These are phyloP conservation scores for Collybia sp. DNA, from an alignment of 768 basidiomycete genomes.

Conservation along the genomic window DNA sequence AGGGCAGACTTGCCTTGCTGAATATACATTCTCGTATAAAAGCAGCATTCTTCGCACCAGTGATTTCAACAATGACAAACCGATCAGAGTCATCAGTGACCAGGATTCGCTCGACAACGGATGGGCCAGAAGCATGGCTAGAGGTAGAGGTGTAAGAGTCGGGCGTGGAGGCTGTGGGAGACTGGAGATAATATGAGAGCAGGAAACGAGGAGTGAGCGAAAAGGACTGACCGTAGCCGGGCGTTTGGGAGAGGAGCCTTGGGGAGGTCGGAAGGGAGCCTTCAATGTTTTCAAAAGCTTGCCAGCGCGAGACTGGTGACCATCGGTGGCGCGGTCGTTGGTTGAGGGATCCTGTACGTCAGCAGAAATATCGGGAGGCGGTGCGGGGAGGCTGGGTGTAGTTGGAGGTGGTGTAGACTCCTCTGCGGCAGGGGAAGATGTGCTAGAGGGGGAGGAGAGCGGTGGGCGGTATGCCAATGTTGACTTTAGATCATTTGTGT, in stretches of 20 bases:
- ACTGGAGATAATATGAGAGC: slow-evolving; percentile 20
- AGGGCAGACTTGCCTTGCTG: slow-evolving; percentile 51
- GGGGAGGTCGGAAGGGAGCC: slow-evolving; percentile 18
- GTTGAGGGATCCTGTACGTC: slow-evolving; percentile 28
- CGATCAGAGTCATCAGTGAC: slow-evolving; percentile 79
- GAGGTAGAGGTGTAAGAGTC: slow-evolving; percentile 26
- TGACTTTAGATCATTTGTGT: slow-evolving; percentile 30
- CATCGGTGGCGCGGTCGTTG: slow-evolving; percentile 11
- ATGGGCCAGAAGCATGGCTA: slow-evolving; percentile 20
- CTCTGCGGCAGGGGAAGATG: slow-evolving; percentile 54
- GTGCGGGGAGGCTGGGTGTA: slow-evolving; percentile 51
- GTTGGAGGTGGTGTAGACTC: slow-evolving; percentile 71
- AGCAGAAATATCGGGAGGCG: slow-evolving; percentile 32
- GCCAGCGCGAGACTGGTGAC: slow-evolving; percentile 19
- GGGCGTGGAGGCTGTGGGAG: slow-evolving; percentile 32
- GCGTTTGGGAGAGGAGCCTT: slow-evolving; percentile 19
- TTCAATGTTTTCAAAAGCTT: slow-evolving; percentile 29
- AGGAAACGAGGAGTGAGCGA: slow-evolving; percentile 15
- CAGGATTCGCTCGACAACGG: slow-evolving; percentile 44
- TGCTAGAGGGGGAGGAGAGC: slow-evolving; percentile 66
- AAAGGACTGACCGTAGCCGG: slow-evolving; percentile 29
- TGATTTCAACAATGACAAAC: slow-evolving; percentile 69
- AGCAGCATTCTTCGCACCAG: slow-evolving; percentile 55
- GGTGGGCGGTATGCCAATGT: slow-evolving; percentile 41
- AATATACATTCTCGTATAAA: slow-evolving; percentile 80